Evolutionary conservation across 805 yeast genomes (phyloP).

Genomic region (Tetrapisispora iriomotensis): DNA sequence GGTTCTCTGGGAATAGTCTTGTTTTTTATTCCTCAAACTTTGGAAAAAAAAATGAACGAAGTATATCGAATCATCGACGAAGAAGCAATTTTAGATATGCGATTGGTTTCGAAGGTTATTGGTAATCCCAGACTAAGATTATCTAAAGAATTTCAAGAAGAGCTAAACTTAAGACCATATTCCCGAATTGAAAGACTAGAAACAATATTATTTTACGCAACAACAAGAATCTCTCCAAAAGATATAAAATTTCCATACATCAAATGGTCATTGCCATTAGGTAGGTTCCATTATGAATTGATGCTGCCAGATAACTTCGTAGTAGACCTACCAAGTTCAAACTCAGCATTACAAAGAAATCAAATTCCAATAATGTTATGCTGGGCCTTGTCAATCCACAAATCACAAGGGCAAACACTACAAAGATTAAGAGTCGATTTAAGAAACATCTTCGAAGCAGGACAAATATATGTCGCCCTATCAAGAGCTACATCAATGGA

Average conservation of each 20-base stretch:
- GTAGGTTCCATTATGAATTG: conserved; percentile 23
- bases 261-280: conserved; percentile 24
- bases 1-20: conserved; percentile 79
- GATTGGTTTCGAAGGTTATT: conserved; percentile 28
- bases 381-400: conserved; percentile 80
- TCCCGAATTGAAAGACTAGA: conserved; percentile 9
- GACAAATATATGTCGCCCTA: conserved; percentile 76
- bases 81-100: conserved; percentile 24
- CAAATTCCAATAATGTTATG: conserved; percentile 67
- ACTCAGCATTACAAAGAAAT: conserved; percentile 31
- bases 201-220: conserved; percentile 15
- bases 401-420: conserved; percentile 78
- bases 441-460: conserved; percentile 59
- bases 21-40: conserved; percentile 27
- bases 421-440: conserved; percentile 62
- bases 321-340: conserved; percentile 29
- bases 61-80: conserved; percentile 20
- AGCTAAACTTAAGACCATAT: conserved; percentile 16
- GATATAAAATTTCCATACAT: conserved; percentile 26
- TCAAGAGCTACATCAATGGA: conserved; percentile 68
- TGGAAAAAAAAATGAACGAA: conserved; percentile 19
- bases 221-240: conserved; percentile 9
- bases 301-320: conserved; percentile 34
- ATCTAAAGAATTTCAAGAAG: conserved; percentile 22
- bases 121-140: conserved; percentile 14